Evolutionary conservation across 2,329 filamentous ascomycete genomes (phyloP).

Genomic region (Acephala macrosclerotiorum): DNA sequence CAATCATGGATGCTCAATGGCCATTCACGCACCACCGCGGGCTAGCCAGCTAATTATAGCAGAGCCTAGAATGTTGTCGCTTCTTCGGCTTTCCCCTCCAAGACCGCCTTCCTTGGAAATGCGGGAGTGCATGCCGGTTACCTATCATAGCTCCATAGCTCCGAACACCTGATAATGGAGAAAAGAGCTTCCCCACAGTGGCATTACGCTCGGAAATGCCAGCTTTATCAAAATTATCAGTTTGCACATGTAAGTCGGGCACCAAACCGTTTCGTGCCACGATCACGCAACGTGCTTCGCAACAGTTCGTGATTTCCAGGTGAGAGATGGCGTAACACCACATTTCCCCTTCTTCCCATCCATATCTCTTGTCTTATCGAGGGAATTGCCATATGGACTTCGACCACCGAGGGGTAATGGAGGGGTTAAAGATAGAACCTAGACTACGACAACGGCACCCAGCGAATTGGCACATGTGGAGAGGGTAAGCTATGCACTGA

Average conservation of each 20-base stretch:
- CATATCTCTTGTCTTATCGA: neutral
- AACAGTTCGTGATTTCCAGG: conserved; percentile 18
- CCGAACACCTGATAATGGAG: conserved; percentile 2
- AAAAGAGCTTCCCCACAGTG: conserved; percentile 5
- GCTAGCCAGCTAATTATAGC: neutral
- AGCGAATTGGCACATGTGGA: neutral
- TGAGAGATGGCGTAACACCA: conserved; percentile 22
- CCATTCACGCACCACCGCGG: neutral
- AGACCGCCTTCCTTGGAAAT: neutral
- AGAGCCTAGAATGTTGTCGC: neutral
- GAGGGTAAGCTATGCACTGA: neutral
- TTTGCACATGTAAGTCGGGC: neutral
- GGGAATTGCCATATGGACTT: neutral
- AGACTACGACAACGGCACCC: conserved; percentile 3
- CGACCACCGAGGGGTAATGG: conserved; percentile 6
- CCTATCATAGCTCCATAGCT: neutral
- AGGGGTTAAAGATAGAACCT: neutral
- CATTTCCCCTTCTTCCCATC: conserved; percentile 3
- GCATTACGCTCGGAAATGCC: neutral
- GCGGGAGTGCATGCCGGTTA: neutral
- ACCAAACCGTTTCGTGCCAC: conserved; percentile 23
- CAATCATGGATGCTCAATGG: neutral
- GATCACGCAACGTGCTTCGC: conserved; percentile 24
- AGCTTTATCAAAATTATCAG: neutral
- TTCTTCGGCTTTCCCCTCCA: neutral